Evolutionary conservation across 805 yeast species (phyloP), one percentile per base, ranked within the genome.

Genomic region (Millerozyma miso): DNA sequence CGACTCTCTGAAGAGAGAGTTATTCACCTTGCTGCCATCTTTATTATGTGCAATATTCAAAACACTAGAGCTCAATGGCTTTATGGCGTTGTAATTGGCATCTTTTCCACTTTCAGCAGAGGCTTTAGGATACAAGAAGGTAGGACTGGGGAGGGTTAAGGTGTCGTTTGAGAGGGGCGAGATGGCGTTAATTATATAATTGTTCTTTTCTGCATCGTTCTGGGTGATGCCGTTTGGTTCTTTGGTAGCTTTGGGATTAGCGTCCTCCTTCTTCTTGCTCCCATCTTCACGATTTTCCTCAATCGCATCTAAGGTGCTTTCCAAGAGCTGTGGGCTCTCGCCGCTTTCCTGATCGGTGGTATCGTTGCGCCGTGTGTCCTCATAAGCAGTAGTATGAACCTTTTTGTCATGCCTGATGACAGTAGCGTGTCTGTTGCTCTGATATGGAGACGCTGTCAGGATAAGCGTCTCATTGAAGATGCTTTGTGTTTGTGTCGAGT

Each of bases 391-490:
- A 6, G 14, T 6, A 13, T 7, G 7, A 7, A 15, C 14, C 14
- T 13, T 32, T 13, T 13, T 7, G n/a, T 6, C 14, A 15, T 19
- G 29, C n/a, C 39, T 42, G 14, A 42, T 35, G n/a, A 43, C 42
- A 3, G 49, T 37, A 4, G 41, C 32, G 23, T 33, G 23, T 39
- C 48, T 35, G 19, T 44, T 31, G n/a, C 34, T 17, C 34, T 40
- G 37, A 15, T 7, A 35, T 14, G 50, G 46, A 14, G 55, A 45
- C 12, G 44, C 46, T 5, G 49, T 41, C 43, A 46, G 49, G 4
- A 52, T 16, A 20, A 51, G 32, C 3, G 57, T 50, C 15, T 35
- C 54, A 42, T 53, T 53, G 35, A 55, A 52, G 4, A 43, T 20
- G 39, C 56, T 54, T 19, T 45, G 49, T n/a, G 47, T 37, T 38